Conservation (phyloP, 805 yeast species). For the Saccharomycopsis schoenii region DNA sequence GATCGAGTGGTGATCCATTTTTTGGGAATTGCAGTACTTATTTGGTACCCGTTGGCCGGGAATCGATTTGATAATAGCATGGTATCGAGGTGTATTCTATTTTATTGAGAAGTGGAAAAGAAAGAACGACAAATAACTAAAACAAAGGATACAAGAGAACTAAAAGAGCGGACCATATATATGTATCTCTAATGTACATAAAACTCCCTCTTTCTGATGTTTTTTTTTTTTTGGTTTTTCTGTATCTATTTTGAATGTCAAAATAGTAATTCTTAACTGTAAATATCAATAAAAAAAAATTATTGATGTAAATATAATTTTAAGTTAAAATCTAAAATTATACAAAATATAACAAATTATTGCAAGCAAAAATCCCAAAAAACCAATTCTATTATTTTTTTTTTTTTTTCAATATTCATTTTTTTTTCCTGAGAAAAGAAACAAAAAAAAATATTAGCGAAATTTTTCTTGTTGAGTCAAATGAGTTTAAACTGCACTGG, state of each 20-base stretch:
- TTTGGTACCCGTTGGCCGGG: neutral
- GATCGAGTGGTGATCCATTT: neutral
- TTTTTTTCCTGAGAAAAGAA: constrained; percentile 1
- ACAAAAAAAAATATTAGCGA: neutral
- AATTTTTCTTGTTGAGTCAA: constrained; percentile 1
- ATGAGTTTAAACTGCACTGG: neutral
- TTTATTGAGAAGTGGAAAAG: neutral
- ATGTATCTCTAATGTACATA: no score
- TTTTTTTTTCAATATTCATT: constrained; percentile 1
- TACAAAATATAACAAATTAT: no score
- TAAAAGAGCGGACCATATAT: neutral
- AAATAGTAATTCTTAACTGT: no score
- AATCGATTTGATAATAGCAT: neutral
- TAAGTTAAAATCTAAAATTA: no score
- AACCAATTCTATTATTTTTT: constrained; percentile 15
- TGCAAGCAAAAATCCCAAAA: no score
- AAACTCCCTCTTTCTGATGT: neutral
- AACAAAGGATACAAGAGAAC: neutral
- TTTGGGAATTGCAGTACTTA: neutral
- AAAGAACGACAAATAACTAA: neutral
- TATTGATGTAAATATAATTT: no score
- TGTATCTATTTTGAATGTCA: no score
- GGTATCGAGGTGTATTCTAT: neutral
- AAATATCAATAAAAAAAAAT: no score
- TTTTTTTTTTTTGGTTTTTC: no score